A percentile compares a stretch with the other conserved stretches of the same genome.
Conservation (phyloP, 345 rosid genomes). For the Dimocarpus longan region DNA sequence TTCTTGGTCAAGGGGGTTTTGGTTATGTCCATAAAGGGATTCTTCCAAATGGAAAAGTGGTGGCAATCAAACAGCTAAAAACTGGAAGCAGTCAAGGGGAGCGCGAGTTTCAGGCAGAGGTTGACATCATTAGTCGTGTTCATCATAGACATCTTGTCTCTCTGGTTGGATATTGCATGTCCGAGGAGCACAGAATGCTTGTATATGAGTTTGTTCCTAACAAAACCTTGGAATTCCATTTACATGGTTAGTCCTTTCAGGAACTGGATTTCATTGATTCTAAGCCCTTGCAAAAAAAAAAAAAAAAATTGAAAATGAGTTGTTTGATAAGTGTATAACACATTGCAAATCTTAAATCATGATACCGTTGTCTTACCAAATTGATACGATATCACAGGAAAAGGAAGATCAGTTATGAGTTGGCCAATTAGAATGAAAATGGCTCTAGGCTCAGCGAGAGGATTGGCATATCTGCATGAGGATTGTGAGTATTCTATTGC, state of each 20-base stretch:
- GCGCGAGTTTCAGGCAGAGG: constrained; percentile 69
- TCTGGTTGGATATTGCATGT: constrained; percentile 65
- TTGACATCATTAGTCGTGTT: constrained; percentile 59
- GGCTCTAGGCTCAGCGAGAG: constrained; percentile 83
- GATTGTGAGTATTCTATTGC: constrained; percentile 59
- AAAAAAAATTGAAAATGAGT: not conserved
- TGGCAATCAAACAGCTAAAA: constrained; percentile 73
- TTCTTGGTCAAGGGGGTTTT: constrained; percentile 79
- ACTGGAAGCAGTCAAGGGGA: constrained; percentile 69
- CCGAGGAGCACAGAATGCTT: constrained; percentile 59
- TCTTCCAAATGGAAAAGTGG: constrained; percentile 53
- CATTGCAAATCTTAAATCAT: constrained; percentile 10
- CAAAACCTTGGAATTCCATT: constrained; percentile 58
- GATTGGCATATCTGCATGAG: constrained; percentile 86
- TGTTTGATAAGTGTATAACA: not conserved
- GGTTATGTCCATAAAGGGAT: constrained; percentile 74
- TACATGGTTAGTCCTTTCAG: constrained; percentile 56
- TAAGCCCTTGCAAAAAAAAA: not conserved
- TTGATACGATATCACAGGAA: constrained; percentile 43
- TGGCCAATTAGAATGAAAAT: constrained; percentile 76
- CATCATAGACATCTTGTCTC: constrained; percentile 77
- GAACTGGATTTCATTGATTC: not conserved
- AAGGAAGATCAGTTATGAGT: constrained; percentile 60
- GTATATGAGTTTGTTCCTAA: constrained; percentile 82
- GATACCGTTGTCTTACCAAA: constrained; percentile 12